These are phyloP conservation scores for Ochetophila trinervis DNA, from an alignment of 306 rosid species.

Conservation along the genomic window DNA sequence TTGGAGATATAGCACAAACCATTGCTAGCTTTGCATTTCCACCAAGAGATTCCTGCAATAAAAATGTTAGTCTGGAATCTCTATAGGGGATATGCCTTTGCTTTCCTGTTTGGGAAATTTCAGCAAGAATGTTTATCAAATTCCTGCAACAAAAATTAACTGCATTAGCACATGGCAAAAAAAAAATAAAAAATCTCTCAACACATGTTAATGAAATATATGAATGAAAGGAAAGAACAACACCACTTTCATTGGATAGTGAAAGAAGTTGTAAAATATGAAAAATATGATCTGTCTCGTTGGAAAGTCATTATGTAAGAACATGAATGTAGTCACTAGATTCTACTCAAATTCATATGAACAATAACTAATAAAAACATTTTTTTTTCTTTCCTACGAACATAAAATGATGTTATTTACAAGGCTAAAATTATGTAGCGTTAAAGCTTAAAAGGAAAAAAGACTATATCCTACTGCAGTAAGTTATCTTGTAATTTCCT, in stretches of 20 bases:
- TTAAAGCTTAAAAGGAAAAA: not conserved
- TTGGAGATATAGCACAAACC: slow-evolving; percentile 98
- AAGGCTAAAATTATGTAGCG: not conserved
- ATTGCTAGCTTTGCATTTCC: slow-evolving; percentile 99
- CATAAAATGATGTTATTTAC: not conserved
- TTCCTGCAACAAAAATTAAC: slow-evolving; percentile 62
- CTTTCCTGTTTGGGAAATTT: slow-evolving; percentile 96
- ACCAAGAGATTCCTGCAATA: slow-evolving; percentile 96
- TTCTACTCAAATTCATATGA: too few relatives aligned
- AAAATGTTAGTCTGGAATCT: slow-evolving; percentile 93
- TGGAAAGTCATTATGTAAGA: too few relatives aligned
- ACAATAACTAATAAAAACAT: not conserved
- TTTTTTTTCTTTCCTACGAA: not conserved
- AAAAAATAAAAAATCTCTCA: not conserved
- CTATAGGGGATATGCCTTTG: slow-evolving; percentile 97
- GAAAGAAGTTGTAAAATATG: too few relatives aligned
- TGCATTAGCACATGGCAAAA: slow-evolving; percentile 14
- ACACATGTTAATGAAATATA: not conserved
- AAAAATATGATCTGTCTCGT: too few relatives aligned
- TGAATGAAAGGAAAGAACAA: not conserved
- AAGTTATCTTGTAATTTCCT: too few relatives aligned
- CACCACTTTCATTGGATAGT: too few relatives aligned
- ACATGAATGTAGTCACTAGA: too few relatives aligned
- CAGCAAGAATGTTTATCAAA: slow-evolving; percentile 97
- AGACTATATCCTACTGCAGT: too few relatives aligned